Base-by-base conservation (phyloP, 306 rosid species). In the Vigna hirtella region DNA sequence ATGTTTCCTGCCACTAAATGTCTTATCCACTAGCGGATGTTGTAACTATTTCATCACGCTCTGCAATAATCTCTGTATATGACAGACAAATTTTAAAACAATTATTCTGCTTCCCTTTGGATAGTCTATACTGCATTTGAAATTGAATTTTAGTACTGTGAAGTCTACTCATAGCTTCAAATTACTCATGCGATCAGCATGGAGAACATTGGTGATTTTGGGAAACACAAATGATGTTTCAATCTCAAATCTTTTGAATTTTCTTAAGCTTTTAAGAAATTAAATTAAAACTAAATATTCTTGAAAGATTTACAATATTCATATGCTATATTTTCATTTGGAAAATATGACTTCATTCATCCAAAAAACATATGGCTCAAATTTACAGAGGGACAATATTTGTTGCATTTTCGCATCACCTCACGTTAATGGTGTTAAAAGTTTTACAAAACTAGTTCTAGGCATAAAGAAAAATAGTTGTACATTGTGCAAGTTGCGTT, bases 51-150 rank as follows among this genome's bases (percentile, higher is more conserved):
- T 36, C 80, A 38, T 86, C 83, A 55, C 88, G 71, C 59, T 82
- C 90, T 0, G 90, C 90, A 65, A 88, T 86, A 87, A 85, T 90
- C 38, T 79, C 86, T 16, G 86, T 55, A 66, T 85, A 87, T 52
- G 85, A 90, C 91, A 78, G 79, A 75, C 56, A 78, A 40, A 4
- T 38, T 36, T 38, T 36, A 17, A 36, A 38, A 17, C 30, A 38
- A 72, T 30, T 58, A 1, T 38, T 62, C 4, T n/a, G 17, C n/a
- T 53, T 77, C 45, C 77, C 16, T 42, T 36, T 43, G 34, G 34
- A 17, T 30, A 10, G 52, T 24, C 17, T 16, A 3, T 42, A 57
- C 17, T 49, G 16, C 58, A 34, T 55, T 66, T 5, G n/a, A 20
- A 30, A 24, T 15, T 65, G 58, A 71, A 68, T 20, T 2, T 22